Base-by-base conservation (phyloP, 2,329 filamentous ascomycete genomes). In the Ceratocystis harringtonii region DNA sequence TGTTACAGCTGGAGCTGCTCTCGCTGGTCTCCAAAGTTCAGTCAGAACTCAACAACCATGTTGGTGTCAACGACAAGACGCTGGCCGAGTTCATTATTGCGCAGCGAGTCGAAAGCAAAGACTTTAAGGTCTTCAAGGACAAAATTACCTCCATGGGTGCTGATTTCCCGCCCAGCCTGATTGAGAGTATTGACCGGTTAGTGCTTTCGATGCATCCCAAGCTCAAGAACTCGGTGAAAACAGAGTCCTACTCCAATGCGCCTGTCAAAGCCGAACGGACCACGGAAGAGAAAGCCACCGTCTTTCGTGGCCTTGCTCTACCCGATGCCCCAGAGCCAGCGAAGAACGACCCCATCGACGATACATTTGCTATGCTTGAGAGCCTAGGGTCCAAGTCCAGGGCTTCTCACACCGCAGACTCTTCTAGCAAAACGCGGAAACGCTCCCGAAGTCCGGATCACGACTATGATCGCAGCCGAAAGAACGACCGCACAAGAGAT, bases 71-170 rank as follows among this genome's bases (percentile, higher is more conserved):
- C 73, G 92, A 99, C 77, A 96, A 95, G 76, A 96, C 90, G 4
- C 84, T 99, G 30, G 92, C 94, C 70, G 94, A 99, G 76, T 99
- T 96, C 73, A 85, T 99, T 71, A 96, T 99, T 72, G 89, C 89
- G 68, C 88, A 96, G 73, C 90, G 95, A 71, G 76, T 87, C 73
- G 84, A 92, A 81, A 88, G 85, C 77, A 81, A 79, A 63, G 82
- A 81, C 32, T 79, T 89, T 66, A 75, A 81, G 63, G 85, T 88
- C 32, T 99, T 97, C 78, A 88, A 88, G 77, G 78, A 79, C 69
- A 84, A 84, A 72, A 80, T 97, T 69, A 83, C 86, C 70, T 83
- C 80, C 36, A 85, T 95, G 75, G 89, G 88, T 65, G 89, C 87
- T 68, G 91, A 83, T 30, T 95, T 96, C 69, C 90, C 92, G 0